A percentile compares a stretch with the other conserved stretches of the same genome.
phyloP scores from a whole-genome alignment of 2,329 filamentous ascomycete genomes.

The Hyphodiscus sp. region DNA sequence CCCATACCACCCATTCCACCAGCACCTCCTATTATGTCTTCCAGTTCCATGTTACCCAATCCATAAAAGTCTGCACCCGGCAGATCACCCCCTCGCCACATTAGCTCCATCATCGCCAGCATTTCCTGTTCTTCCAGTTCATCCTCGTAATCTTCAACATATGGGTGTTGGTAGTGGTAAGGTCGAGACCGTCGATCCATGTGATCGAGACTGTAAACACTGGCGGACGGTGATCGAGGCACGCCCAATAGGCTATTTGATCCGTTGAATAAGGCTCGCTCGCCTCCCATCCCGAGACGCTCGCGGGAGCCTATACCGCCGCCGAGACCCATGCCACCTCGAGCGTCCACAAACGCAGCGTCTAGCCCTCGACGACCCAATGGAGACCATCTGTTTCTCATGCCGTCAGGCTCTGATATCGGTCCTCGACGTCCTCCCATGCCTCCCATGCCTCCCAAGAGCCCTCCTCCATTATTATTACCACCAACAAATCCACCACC shows the following conservation, averaged over 20 bases:
- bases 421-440: neutral
- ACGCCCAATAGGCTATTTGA: neutral
- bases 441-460: too few relatives aligned
- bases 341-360: neutral
- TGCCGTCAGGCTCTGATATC: neutral
- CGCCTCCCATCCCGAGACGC: neutral
- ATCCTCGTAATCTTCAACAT: conserved; percentile 19
- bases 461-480: too few relatives aligned
- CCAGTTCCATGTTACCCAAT: neutral
- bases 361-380: neutral
- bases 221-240: neutral
- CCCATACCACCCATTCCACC: neutral
- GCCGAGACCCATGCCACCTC: neutral
- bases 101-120: neutral
- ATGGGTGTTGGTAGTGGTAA: conserved; percentile 13
- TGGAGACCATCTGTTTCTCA: neutral
- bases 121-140: conserved; percentile 9
- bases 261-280: neutral
- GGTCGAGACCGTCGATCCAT: neutral
- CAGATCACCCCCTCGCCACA: neutral
- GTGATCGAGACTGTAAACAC: neutral
- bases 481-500: too few relatives aligned
- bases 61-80: neutral
- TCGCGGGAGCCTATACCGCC: neutral
- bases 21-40: neutral